Percentiles rank a stretch among this genome's conserved stretches.
Conservation (phyloP, 768 basidiomycete genomes). For the Lyophyllum decastes region DNA sequence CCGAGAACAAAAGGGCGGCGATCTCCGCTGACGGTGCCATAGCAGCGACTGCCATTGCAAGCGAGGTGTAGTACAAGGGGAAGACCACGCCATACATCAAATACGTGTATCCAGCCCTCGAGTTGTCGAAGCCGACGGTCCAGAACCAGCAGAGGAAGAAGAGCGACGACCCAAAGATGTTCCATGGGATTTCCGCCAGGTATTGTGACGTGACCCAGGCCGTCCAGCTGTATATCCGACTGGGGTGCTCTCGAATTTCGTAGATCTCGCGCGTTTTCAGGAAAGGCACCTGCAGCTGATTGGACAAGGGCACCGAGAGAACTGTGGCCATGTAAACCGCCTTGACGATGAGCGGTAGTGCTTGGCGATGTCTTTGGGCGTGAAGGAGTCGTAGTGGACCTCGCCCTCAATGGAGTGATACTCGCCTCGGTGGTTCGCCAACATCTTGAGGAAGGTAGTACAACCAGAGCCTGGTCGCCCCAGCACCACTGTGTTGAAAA, state of each 20-base stretch:
- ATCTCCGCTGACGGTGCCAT: conserved; percentile 63
- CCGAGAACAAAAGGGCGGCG: conserved; percentile 56
- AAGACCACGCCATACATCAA: conserved; percentile 57
- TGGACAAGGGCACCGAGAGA: conserved; percentile 51
- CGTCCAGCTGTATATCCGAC: conserved; percentile 67
- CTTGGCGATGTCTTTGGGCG: conserved; percentile 60
- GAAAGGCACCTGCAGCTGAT: conserved; percentile 67
- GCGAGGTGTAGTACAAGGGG: conserved; percentile 65
- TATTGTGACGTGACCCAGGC: conserved; percentile 58
- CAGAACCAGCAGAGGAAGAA: conserved; percentile 77
- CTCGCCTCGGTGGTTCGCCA: conserved; percentile 74
- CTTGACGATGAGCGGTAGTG: conserved; percentile 76
- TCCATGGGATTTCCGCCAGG: conserved; percentile 64
- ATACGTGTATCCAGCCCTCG: conserved; percentile 60
- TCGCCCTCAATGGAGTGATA: conserved; percentile 70
- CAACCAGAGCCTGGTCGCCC: conserved; percentile 88
- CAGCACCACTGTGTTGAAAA: conserved; percentile 60
- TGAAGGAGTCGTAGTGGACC: conserved; percentile 75
- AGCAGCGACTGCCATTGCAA: conserved; percentile 61
- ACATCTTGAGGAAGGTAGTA: conserved; percentile 77
- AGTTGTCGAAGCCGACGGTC: conserved; percentile 61
- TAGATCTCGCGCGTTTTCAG: conserved; percentile 63
- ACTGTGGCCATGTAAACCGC: conserved; percentile 61
- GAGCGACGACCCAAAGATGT: conserved; percentile 57
- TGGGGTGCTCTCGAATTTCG: conserved; percentile 67